phyloP scores from a whole-genome alignment of 2,329 filamentous ascomycete genomes.

The Penicillium frequentans region DNA sequence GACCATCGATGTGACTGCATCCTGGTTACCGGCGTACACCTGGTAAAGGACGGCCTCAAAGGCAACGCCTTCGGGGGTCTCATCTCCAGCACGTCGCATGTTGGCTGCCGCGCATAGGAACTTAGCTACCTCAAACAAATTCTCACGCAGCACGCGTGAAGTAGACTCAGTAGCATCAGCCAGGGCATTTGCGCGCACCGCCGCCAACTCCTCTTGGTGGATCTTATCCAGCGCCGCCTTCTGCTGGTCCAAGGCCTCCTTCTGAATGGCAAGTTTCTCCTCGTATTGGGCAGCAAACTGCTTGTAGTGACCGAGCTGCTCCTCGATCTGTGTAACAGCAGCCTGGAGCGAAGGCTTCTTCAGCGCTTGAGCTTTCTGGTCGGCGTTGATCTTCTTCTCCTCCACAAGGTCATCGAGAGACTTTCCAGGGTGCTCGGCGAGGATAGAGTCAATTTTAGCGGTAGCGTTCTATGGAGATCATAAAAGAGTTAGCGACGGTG shows the following conservation, averaged over 20 bases:
- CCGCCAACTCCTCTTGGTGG: constrained; percentile 58
- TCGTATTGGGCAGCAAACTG: constrained; percentile 61
- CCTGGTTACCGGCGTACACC: constrained; percentile 62
- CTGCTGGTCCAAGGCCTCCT: constrained; percentile 57
- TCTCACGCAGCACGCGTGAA: constrained; percentile 52
- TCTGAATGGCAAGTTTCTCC: constrained; percentile 55
- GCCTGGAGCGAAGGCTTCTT: constrained; percentile 64
- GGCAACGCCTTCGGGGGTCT: constrained; percentile 57
- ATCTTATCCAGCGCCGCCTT: constrained; percentile 56
- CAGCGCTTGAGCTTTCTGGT: constrained; percentile 63
- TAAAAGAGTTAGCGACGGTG: constrained; percentile 22
- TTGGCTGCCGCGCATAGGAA: constrained; percentile 64
- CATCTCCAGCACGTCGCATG: constrained; percentile 49
- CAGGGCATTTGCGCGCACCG: constrained; percentile 51
- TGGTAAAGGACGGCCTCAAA: constrained; percentile 64
- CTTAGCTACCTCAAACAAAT: constrained; percentile 59
- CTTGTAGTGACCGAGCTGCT: constrained; percentile 61
- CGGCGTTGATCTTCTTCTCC: constrained; percentile 63
- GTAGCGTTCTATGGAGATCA: constrained; percentile 50
- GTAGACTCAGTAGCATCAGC: constrained; percentile 50
- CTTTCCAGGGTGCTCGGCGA: constrained; percentile 60
- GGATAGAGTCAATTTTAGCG: constrained; percentile 60
- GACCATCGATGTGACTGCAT: constrained; percentile 59
- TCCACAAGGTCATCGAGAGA: constrained; percentile 64
- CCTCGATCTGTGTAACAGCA: constrained; percentile 58